These are phyloP conservation scores for Amanita molliuscula DNA, from an alignment of 768 basidiomycete species.

Conservation along the genomic window DNA sequence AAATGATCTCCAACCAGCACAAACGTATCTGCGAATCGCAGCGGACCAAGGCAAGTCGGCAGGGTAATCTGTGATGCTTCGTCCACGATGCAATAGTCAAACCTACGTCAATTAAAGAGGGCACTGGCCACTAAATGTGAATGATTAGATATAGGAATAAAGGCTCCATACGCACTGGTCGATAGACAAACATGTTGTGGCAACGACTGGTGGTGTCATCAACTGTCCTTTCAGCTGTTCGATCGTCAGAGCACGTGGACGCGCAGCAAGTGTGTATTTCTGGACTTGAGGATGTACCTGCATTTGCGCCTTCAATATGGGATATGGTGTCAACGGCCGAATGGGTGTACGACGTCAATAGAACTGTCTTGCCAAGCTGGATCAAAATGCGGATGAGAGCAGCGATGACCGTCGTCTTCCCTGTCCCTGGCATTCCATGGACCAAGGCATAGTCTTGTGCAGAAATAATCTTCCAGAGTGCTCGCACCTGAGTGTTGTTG, in stretches of 20 bases:
- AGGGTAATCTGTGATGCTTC: constrained; percentile 97
- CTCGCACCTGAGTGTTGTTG: constrained; percentile 63
- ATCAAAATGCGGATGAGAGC: constrained; percentile 78
- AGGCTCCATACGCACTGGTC: constrained; percentile 63
- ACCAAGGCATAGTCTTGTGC: constrained; percentile 89
- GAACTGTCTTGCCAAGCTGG: constrained; percentile 71
- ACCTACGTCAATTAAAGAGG: constrained; percentile 72
- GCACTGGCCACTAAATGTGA: constrained; percentile 37
- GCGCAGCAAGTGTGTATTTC: constrained; percentile 54
- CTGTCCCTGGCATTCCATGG: constrained; percentile 97
- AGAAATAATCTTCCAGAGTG: constrained; percentile 62
- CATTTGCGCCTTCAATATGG: constrained; percentile 50
- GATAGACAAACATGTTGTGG: constrained; percentile 88
- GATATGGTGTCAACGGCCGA: constrained; percentile 93
- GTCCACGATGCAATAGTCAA: constrained; percentile 97
- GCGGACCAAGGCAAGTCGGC: constrained; percentile 89
- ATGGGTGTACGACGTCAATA: constrained; percentile 92
- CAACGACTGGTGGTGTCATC: constrained; percentile 86
- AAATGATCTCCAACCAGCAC: constrained; percentile 96
- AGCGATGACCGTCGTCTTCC: constrained; percentile 93
- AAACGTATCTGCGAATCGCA: constrained; percentile 84
- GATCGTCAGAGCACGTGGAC: constrained; percentile 48
- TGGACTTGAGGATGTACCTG: constrained; percentile 80
- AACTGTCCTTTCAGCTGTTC: constrained; percentile 76
- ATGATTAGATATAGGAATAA: constrained; percentile 17